Base-by-base conservation (phyloP, 2,329 filamentous ascomycete species). In the Aureobasidium melanogenum region DNA sequence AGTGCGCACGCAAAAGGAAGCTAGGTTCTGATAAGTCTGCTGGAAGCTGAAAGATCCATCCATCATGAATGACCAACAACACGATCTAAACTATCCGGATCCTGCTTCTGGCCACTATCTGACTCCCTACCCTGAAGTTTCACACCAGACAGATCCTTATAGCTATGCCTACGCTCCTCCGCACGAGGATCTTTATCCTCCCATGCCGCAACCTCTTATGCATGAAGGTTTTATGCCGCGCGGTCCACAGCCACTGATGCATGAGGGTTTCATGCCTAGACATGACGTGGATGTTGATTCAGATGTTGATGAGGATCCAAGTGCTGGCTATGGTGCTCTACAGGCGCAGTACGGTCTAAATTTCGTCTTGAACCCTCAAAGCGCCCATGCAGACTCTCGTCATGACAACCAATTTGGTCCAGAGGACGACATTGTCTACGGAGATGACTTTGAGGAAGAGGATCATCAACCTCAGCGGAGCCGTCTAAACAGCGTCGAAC, bases 191-290 rank as follows among this genome's bases (percentile, higher is more conserved):
- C 47, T 36, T 36, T 61, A 61, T 47, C 59, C 59, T 43, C 50
- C 48, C 10, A 61, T 54, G 48, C 59, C 59, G 15, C 59, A 50
- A 15, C 63, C 57, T 34, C 52, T 73, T 10, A 69, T 75, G 28
- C 72, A 74, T 58, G 73, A 76, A 63, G 74, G 73, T 6, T 75
- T 72, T 54, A 73, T 75, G 52, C 73, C 73, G 39, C 71, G 70
- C 14, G 70, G 70, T 19, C 59, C 59, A 32, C 59, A 50, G 9
- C 64, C 57, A 19, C 28, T 73, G n/a, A 69, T 75, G 28, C 72
- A 74, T 54, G 73, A 76, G 63, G 74, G 73, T 6, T 75, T 72
- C 48, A 73, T 75, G 57, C 73, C 73, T 34, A 69, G 70, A 17
- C 70, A 71, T n/a, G 70, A 67, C 38, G 65, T 67, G 43, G 70